Evolutionary conservation across 768 basidiomycete genomes (phyloP).

Genomic region (Sporobolomyces phaffii): DNA sequence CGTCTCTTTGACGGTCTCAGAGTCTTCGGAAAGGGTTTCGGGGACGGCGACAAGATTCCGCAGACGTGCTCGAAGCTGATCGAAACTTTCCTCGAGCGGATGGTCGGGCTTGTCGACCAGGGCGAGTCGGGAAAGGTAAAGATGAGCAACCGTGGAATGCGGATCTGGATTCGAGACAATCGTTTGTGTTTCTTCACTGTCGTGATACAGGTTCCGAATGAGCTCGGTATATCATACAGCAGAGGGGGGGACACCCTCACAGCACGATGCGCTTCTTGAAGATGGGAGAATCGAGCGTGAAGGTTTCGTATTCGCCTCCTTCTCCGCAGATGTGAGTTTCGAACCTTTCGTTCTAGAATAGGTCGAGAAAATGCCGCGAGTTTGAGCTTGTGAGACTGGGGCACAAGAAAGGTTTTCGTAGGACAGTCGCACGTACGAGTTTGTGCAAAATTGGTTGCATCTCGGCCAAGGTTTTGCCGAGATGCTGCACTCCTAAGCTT

Average conservation of each 20-base stretch:
- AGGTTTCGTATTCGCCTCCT: constrained; percentile 93
- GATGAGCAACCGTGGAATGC: constrained; percentile 84
- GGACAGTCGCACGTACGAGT: constrained; percentile 55
- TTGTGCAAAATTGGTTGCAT: constrained; percentile 68
- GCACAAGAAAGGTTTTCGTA: background rate
- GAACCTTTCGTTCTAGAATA: constrained; percentile 70
- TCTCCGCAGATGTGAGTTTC: constrained; percentile 94
- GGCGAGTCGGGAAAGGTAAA: constrained; percentile 66
- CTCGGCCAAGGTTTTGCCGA: constrained; percentile 66
- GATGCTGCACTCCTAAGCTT: constrained; percentile 55
- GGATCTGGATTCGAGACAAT: constrained; percentile 61
- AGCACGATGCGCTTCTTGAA: constrained; percentile 72
- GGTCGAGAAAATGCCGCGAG: too few species aligned
- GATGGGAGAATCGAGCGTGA: constrained; percentile 81
- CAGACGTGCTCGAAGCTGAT: constrained; percentile 24
- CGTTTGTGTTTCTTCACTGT: constrained; percentile 60
- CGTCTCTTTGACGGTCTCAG: background rate
- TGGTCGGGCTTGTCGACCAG: constrained; percentile 49
- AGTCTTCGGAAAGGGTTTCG: background rate
- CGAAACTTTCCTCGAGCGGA: constrained; percentile 10
- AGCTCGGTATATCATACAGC: background rate
- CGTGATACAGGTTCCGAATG: background rate
- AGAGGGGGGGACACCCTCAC: constrained; percentile 49
- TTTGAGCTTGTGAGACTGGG: too few species aligned
- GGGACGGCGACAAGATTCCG: background rate